phyloP scores from a whole-genome alignment of 2,329 filamentous ascomycete species.

The Didymella segeticola region DNA sequence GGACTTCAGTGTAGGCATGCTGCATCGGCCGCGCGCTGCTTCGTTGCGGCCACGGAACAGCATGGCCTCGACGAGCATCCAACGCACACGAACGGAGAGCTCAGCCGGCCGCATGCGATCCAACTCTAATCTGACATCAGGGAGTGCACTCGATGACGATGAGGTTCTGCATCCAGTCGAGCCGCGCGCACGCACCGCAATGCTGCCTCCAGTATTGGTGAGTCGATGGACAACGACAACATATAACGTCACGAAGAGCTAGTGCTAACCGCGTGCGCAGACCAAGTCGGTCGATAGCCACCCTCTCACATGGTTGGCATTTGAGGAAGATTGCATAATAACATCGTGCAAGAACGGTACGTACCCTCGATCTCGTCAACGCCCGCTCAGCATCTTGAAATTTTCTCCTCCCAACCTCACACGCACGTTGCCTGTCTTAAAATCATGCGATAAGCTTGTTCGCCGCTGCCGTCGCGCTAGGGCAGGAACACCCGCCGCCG shows the following conservation, averaged over 20 bases:
- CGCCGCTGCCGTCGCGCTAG: constrained; percentile 14
- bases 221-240: constrained; percentile 38
- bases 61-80: constrained; percentile 56
- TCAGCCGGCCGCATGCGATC: constrained; percentile 70
- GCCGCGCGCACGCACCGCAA: constrained; percentile 80
- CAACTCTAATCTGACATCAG: constrained; percentile 69
- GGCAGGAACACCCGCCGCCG: constrained; percentile 17
- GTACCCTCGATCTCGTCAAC: constrained; percentile 46
- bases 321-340: constrained; percentile 90
- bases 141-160: constrained; percentile 63
- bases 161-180: constrained; percentile 81
- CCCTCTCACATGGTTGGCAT: constrained; percentile 88
- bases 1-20: constrained; percentile 98
- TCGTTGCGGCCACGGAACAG: constrained; percentile 64
- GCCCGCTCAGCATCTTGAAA: constrained; percentile 4
- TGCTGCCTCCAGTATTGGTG: constrained; percentile 90
- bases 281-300: constrained; percentile 85
- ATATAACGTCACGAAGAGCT: constrained; percentile 3
- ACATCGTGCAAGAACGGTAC: constrained; percentile 89
- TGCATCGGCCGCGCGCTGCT: constrained; percentile 82
- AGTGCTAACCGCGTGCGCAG: constrained; percentile 52
- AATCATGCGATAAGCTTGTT: constrained; percentile 14
- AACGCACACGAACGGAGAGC: constrained; percentile 65
- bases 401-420: constrained; percentile 15
- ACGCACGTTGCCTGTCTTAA: constrained; percentile 10